A percentile compares a stretch with the other conserved stretches of the same genome.
phyloP scores from a whole-genome alignment of 257 asterid genomes.

The Solanum tarapatanum region DNA sequence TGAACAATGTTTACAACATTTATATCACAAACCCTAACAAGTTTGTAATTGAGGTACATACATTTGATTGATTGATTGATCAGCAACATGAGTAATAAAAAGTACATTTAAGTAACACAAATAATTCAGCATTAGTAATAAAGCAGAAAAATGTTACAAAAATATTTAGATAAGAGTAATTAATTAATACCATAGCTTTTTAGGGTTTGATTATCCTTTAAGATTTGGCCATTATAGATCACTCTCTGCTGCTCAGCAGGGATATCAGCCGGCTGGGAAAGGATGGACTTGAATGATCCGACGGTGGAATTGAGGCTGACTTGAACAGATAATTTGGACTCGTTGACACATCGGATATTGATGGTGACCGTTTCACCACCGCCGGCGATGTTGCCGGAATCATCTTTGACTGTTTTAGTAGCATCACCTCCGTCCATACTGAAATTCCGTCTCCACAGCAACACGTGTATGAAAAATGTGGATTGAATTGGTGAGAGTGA shows the following conservation, averaged over 20 bases:
- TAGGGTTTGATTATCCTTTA: constrained; percentile 55
- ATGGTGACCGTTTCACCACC: constrained; percentile 25
- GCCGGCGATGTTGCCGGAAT: background rate
- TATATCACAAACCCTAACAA: background rate
- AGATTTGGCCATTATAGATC: constrained; percentile 53
- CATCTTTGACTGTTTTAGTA: background rate
- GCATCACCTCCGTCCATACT: constrained; percentile 36
- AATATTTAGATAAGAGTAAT: background rate
- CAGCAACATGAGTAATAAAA: background rate
- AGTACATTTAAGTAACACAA: background rate
- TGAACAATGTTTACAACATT: background rate
- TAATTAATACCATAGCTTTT: constrained; percentile 30
- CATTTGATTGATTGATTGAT: background rate
- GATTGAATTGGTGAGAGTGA: background rate
- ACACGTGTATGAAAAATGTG: background rate
- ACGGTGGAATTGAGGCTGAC: constrained; percentile 31
- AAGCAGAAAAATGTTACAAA: background rate
- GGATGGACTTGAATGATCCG: constrained; percentile 30
- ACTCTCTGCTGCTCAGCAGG: constrained; percentile 39
- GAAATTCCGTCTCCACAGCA: background rate
- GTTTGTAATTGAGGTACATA: background rate
- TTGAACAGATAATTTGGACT: constrained; percentile 31
- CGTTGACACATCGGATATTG: constrained; percentile 35
- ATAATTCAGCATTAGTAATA: background rate
- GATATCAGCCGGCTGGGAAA: constrained; percentile 29